Percentiles rank a stretch among this genome's conserved stretches.
These are phyloP conservation scores for Mycena indigotica DNA, from an alignment of 768 basidiomycete species.

Conservation along the genomic window DNA sequence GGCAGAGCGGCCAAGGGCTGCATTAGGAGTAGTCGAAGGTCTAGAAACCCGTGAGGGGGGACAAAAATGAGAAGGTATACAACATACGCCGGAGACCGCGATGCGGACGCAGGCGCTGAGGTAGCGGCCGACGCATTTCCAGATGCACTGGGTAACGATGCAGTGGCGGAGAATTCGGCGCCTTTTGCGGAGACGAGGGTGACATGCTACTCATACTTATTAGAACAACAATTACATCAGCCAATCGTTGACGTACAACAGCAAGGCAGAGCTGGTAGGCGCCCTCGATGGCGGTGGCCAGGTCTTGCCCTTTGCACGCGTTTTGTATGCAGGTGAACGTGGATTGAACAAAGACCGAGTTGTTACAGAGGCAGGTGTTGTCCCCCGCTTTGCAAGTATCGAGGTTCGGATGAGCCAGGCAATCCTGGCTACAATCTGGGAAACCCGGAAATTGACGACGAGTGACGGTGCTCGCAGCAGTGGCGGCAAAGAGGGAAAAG, in stretches of 20 bases:
- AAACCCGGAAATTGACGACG: slow-evolving; percentile 42
- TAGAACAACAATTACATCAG: no score
- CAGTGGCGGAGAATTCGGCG: slow-evolving; percentile 23
- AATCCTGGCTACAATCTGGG: slow-evolving; percentile 54
- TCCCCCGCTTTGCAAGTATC: slow-evolving; percentile 52
- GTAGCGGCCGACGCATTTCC: not conserved
- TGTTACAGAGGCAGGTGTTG: slow-evolving; percentile 60
- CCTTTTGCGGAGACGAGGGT: slow-evolving; percentile 43
- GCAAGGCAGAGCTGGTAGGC: slow-evolving; percentile 48
- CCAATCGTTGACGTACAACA: slow-evolving; percentile 56
- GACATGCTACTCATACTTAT: slow-evolving; percentile 47
- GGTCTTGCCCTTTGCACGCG: slow-evolving; percentile 51
- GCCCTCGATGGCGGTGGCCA: slow-evolving; percentile 41
- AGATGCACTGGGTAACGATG: slow-evolving; percentile 15
- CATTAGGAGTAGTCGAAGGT: not conserved
- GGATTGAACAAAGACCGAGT: slow-evolving; percentile 43
- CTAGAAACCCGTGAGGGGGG: not conserved
- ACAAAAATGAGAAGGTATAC: not conserved
- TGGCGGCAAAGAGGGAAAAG: slow-evolving; percentile 44
- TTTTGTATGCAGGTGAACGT: slow-evolving; percentile 51
- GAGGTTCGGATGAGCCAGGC: slow-evolving; percentile 46
- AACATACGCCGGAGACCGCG: slow-evolving; percentile 35
- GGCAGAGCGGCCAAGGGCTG: slow-evolving; percentile 7
- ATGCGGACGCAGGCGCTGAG: slow-evolving; percentile 30
- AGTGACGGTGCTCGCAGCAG: slow-evolving; percentile 36